A percentile compares a stretch with the other conserved stretches of the same genome.
Evolutionary conservation across 495 filamentous ascomycete genomes (phyloP).

Genomic region (Evernia prunastri): DNA sequence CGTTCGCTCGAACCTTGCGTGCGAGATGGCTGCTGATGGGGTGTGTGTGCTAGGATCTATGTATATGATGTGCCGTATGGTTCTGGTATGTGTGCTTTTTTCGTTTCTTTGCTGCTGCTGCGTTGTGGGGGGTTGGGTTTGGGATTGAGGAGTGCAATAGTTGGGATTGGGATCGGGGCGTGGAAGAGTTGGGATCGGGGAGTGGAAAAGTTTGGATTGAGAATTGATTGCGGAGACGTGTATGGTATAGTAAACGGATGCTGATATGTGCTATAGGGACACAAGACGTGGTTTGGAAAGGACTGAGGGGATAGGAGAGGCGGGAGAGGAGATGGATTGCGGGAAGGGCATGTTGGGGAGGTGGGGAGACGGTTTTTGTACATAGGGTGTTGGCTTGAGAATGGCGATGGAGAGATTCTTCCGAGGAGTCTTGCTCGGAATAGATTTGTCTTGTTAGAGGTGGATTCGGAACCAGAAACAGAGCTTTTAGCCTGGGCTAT

Average conservation of each 20-base stretch:
- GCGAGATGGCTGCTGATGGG: not conserved
- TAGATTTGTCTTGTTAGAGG: not conserved
- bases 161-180: not conserved
- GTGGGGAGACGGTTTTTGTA: not conserved
- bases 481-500: not conserved
- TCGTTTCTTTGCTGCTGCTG: not conserved
- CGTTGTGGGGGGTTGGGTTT: not conserved
- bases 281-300: slow-evolving; percentile 84
- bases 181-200: not conserved
- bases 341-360: not conserved
- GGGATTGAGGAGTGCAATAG: not conserved
- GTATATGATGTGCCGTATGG: slow-evolving; percentile 51
- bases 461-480: not conserved
- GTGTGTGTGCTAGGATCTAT: slow-evolving; percentile 28
- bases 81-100: slow-evolving; percentile 26
- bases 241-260: too few species aligned
- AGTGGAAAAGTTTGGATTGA: slow-evolving; percentile 11
- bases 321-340: too few species aligned
- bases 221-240: too few species aligned
- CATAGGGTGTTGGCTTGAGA: not conserved
- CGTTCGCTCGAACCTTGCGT: too few species aligned
- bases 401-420: not conserved
- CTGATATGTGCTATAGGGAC: slow-evolving; percentile 49
- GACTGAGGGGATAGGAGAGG: too few species aligned
- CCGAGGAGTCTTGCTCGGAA: not conserved